Conservation (phyloP, 1,139 yeast species). For the Protomyces macrosporus region DNA sequence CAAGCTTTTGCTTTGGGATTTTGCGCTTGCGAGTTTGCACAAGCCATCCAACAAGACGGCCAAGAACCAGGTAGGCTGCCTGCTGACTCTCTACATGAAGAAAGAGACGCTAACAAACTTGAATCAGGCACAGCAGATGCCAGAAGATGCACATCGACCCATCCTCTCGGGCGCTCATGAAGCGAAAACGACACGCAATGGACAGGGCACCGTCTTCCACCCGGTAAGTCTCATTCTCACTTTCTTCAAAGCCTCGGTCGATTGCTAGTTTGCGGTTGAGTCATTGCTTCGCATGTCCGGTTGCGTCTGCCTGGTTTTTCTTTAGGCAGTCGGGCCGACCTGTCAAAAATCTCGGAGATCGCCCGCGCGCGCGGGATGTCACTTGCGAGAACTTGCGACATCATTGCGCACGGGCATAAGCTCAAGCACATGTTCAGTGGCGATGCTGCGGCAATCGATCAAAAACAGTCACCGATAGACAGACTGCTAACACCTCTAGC, state of each 20-base stretch:
- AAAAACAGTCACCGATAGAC: too few relatives aligned
- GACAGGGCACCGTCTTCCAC: conserved; percentile 31
- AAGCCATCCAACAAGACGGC: conserved; percentile 33
- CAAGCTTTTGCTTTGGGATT: conserved; percentile 63
- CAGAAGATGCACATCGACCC: conserved; percentile 3
- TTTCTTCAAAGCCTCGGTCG: not conserved
- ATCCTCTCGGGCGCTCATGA: conserved; percentile 17
- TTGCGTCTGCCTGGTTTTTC: too few relatives aligned
- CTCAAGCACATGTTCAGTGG: too few relatives aligned
- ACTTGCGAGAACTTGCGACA: too few relatives aligned
- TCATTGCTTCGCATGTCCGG: too few relatives aligned
- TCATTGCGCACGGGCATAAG: too few relatives aligned
- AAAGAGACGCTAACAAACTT: not conserved
- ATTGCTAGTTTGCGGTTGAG: too few relatives aligned
- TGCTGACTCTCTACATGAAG: conserved; percentile 3
- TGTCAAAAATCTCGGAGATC: too few relatives aligned
- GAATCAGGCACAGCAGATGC: conserved; percentile 27
- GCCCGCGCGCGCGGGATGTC: too few relatives aligned
- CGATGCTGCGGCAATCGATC: too few relatives aligned
- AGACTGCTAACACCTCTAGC: not conserved
- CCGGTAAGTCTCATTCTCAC: conserved; percentile 10
- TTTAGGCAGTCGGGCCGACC: too few relatives aligned
- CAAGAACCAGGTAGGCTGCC: not conserved
- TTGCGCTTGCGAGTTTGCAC: conserved; percentile 54
- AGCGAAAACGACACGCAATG: not conserved